A percentile compares a stretch with the other conserved stretches of the same genome.
Conservation (phyloP, 129 eudicot genomes). For the Saussurea involucrata region DNA sequence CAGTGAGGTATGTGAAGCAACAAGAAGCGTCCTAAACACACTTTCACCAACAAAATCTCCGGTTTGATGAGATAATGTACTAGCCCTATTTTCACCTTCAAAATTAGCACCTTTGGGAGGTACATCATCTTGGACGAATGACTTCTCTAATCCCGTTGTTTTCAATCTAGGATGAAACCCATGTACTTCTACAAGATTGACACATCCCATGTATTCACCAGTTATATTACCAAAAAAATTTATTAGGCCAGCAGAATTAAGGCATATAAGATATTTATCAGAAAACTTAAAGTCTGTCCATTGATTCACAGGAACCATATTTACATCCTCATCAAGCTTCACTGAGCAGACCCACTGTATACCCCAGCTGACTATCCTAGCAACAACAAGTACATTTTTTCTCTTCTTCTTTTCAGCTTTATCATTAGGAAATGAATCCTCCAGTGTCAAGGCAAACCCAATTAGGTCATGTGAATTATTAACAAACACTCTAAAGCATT, state of each 20-base stretch:
- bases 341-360: conserved; percentile 76
- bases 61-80: neutral
- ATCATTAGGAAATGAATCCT: conserved; percentile 15
- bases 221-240: conserved; percentile 49
- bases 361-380: conserved; percentile 57
- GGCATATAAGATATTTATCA: conserved; percentile 71
- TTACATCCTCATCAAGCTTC: conserved; percentile 53
- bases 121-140: conserved; percentile 10
- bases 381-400: conserved; percentile 52
- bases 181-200: conserved; percentile 41
- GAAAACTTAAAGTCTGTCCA: conserved; percentile 79
- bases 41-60: conserved; percentile 31
- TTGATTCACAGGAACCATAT: conserved; percentile 40
- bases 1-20: conserved; percentile 58
- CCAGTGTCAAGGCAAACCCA: conserved; percentile 56
- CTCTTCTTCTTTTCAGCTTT: conserved; percentile 25
- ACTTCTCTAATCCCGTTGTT: conserved; percentile 14
- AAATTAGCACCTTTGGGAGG: neutral
- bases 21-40: conserved; percentile 58
- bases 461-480: conserved; percentile 57
- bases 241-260: conserved; percentile 56
- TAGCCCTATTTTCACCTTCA: conserved; percentile 3
- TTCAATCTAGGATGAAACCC: conserved; percentile 23
- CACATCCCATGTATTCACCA: conserved; percentile 57
- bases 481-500: conserved; percentile 64